phyloP scores from a whole-genome alignment of 495 filamentous ascomycete species.

The Bryoglossum gracile region DNA sequence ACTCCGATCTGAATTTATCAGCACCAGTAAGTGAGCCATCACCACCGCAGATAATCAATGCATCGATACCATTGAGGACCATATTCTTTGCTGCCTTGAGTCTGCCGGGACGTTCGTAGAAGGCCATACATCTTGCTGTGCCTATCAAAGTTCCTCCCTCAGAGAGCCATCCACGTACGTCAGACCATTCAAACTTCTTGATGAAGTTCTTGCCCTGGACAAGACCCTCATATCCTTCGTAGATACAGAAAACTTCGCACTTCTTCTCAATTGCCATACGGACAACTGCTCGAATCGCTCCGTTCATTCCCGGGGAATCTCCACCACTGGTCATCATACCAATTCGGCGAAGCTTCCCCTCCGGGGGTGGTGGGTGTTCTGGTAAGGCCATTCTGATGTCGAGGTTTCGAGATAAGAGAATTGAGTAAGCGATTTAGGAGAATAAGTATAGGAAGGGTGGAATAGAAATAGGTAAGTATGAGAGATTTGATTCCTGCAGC shows the following conservation, averaged over 20 bases:
- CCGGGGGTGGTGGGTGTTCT: conserved; percentile 15
- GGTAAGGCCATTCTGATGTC: conserved; percentile 17
- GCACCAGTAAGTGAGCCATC: conserved; percentile 96
- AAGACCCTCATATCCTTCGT: conserved; percentile 94
- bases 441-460: background rate
- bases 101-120: conserved; percentile 79
- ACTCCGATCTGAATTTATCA: conserved; percentile 86
- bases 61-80: conserved; percentile 86
- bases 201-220: conserved; percentile 87
- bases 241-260: conserved; percentile 84
- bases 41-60: conserved; percentile 92
- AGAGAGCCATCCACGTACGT: conserved; percentile 89
- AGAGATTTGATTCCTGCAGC: background rate
- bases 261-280: conserved; percentile 81
- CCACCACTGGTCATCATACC: conserved; percentile 95
- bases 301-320: conserved; percentile 98
- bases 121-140: conserved; percentile 83
- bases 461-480: background rate
- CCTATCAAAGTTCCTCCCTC: conserved; percentile 97
- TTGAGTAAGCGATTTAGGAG: background rate
- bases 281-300: conserved; percentile 86
- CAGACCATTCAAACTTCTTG: conserved; percentile 80
- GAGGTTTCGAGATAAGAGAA: background rate
- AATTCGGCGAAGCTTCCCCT: conserved; percentile 39
- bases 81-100: conserved; percentile 86